phyloP scores from a whole-genome alignment of 768 basidiomycete genomes.

The Suillus discolor region DNA sequence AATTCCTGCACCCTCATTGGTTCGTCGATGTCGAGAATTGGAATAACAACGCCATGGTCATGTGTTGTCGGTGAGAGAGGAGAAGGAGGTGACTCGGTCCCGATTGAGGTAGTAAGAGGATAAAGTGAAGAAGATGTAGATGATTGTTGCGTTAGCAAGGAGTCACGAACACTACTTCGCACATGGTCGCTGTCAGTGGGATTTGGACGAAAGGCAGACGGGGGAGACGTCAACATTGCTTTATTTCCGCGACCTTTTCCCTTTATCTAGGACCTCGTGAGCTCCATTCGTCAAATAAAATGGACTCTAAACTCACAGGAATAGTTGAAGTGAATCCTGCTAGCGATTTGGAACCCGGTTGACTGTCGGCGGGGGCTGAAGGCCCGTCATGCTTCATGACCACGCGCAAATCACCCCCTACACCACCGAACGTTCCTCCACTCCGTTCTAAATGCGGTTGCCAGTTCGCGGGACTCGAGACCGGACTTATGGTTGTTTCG shows the following conservation, averaged over 20 bases:
- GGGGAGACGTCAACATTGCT: constrained; percentile 38
- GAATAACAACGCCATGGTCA: constrained; percentile 43
- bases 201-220: constrained; percentile 34
- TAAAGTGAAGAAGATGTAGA: constrained; percentile 77
- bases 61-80: constrained; percentile 57
- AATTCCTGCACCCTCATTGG: constrained; percentile 49
- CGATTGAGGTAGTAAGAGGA: constrained; percentile 70
- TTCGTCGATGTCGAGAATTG: constrained; percentile 52
- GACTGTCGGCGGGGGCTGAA: constrained; percentile 13
- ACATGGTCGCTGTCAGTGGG: constrained; percentile 34
- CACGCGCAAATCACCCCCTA: constrained; percentile 18
- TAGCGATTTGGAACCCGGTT: constrained; percentile 6
- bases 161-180: constrained; percentile 60
- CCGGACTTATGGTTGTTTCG: constrained; percentile 17
- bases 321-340: neutral
- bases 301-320: neutral
- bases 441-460: constrained; percentile 27
- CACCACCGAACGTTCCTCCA: constrained; percentile 22
- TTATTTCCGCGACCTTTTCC: constrained; percentile 35
- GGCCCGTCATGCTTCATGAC: constrained; percentile 14
- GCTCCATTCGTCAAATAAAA: neutral
- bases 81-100: constrained; percentile 60
- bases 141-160: constrained; percentile 62
- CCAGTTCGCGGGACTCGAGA: constrained; percentile 14
- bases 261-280: constrained; percentile 32